Percentiles rank a stretch among this genome's conserved stretches.
These are phyloP conservation scores for Citrullus colocynthis DNA, from an alignment of 306 rosid species.

Conservation along the genomic window DNA sequence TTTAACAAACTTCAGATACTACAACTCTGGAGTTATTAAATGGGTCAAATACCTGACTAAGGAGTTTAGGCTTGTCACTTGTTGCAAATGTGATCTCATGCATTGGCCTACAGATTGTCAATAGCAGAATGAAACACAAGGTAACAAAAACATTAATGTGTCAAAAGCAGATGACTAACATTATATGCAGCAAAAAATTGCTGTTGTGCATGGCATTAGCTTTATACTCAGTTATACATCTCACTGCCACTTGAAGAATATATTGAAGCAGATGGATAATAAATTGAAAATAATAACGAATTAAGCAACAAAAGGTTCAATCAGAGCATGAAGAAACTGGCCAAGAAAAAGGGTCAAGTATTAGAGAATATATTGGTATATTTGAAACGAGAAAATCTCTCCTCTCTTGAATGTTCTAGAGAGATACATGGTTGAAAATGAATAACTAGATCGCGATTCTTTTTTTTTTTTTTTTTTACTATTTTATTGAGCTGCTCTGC, in stretches of 20 bases:
- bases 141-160: neutral
- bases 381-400: neutral
- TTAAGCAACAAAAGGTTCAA: neutral
- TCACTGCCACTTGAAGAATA: neutral
- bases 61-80: conserved; percentile 86
- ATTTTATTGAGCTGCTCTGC: neutral
- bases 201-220: neutral
- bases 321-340: neutral
- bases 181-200: neutral
- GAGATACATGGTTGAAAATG: neutral
- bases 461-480: neutral
- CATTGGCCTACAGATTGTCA: conserved; percentile 62
- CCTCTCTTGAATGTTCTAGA: neutral
- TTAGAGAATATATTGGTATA: neutral
- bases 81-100: conserved; percentile 97
- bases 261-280: neutral
- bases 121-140: conserved; percentile 1
- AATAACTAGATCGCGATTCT: neutral
- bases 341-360: neutral
- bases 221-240: neutral
- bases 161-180: neutral
- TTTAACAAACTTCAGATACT: neutral
- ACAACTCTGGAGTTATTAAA: neutral
- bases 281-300: neutral
- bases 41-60: conserved; percentile 73